Evolutionary conservation across 2,329 filamentous ascomycete genomes (phyloP), one percentile per base, ranked within the genome.

Genomic region (Didymella segeticola): DNA sequence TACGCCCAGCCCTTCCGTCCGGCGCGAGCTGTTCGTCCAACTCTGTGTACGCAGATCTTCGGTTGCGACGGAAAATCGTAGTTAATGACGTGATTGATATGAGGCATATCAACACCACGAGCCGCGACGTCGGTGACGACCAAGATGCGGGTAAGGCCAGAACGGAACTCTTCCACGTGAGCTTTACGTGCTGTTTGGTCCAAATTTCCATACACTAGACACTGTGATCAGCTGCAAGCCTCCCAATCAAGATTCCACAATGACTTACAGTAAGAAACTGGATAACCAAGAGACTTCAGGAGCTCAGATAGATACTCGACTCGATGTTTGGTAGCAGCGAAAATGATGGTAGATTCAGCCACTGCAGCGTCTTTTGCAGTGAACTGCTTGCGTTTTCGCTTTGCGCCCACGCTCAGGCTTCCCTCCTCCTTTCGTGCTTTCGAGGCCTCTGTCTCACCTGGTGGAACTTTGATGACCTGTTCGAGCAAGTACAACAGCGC

Each of bases 91-190:
- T 99, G 98, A 51, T 91, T 93, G 29, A 99, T 82, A 39, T 97
- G 85, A 0, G 95, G 95, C 63, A 99, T 96, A 85, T 99, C 95
- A 57, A 99, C 96, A 86, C 95, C 95, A 85, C 95, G 86, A 19
- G 95, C 95, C 12, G 95, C 95, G 47, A 99, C 92, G 72, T 99
- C 95, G 1, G 95, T 99, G 37, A 98, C 93, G 2, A 99, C 93
- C 8, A 99, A 79, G 41, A 99, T 92, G 63, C 96, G 93, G 0
- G 91, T 89, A 60, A 89, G 84, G 6, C 95, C 95, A 20, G 82
- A 83, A 54, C 96, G 84, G 74, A 99, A 99, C 60, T 93, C 88
- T 54, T 96, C 89, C 12, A 98, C 91, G 68, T 99, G 92, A 20
- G 92, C 89, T 71, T 93, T 91, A 72, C 95, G 88, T 26, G 95